Conservation (phyloP, 2,329 filamentous ascomycete species). For the Pleomassaria siparia region DNA sequence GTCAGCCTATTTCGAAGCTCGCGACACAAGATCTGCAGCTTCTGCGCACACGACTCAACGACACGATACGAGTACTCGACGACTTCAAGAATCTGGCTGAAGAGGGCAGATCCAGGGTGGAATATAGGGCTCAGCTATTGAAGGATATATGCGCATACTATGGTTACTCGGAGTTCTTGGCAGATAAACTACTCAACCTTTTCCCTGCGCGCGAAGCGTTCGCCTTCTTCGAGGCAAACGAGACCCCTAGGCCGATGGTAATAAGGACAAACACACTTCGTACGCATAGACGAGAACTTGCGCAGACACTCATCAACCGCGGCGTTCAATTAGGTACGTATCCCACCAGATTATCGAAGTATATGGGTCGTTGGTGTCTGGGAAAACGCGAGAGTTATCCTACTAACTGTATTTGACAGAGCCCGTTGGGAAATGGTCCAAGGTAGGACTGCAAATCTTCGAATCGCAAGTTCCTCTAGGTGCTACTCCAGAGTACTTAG, state of each 20-base stretch:
- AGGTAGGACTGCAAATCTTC: slow-evolving; percentile 95
- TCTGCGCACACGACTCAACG: slow-evolving; percentile 83
- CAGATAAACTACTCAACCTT: slow-evolving; percentile 90
- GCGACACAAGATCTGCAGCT: slow-evolving; percentile 84
- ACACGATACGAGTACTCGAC: slow-evolving; percentile 87
- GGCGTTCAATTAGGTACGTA: slow-evolving; percentile 92
- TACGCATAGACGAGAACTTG: slow-evolving; percentile 74
- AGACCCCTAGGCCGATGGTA: slow-evolving; percentile 88
- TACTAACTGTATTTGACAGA: no score
- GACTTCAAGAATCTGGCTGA: slow-evolving; percentile 83
- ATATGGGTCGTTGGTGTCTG: no score
- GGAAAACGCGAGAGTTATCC: no score
- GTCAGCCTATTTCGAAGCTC: slow-evolving; percentile 60
- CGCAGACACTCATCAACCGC: slow-evolving; percentile 91
- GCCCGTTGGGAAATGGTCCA: slow-evolving; percentile 97
- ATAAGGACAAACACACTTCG: slow-evolving; percentile 96
- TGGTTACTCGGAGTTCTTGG: slow-evolving; percentile 91
- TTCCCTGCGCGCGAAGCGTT: slow-evolving; percentile 94
- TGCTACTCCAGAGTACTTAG: slow-evolving; percentile 95
- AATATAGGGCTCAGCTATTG: slow-evolving; percentile 84
- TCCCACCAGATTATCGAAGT: no score
- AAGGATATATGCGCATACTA: slow-evolving; percentile 97
- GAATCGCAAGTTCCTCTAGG: slow-evolving; percentile 84
- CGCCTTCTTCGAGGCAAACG: slow-evolving; percentile 98
- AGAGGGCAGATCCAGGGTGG: slow-evolving; percentile 76